Percentiles rank a stretch among this genome's conserved stretches.
Evolutionary conservation across 2,329 filamentous ascomycete genomes (phyloP).

Genomic region (Pleurostoma richardsiae): DNA sequence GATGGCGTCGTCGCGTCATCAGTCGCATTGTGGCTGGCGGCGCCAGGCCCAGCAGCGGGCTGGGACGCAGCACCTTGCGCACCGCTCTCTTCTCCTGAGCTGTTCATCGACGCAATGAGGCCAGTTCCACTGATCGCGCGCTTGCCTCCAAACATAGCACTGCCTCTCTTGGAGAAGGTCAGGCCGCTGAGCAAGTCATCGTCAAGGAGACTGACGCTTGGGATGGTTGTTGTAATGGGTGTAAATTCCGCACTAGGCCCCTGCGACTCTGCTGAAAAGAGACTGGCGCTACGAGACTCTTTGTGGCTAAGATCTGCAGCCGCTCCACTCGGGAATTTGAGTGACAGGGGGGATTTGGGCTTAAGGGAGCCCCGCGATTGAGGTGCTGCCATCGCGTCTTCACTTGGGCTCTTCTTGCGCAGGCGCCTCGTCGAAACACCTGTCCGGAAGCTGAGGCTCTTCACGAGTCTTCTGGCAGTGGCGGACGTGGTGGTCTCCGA

Average conservation of each 20-base stretch:
- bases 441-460: slow-evolving; percentile 6
- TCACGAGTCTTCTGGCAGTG: slow-evolving; percentile 6
- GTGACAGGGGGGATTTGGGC: background rate
- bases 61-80: slow-evolving; percentile 4
- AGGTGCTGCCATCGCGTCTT: slow-evolving; percentile 27
- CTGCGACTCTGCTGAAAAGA: background rate
- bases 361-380: background rate
- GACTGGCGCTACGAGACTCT: no score
- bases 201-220: slow-evolving; percentile 50
- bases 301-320: no score
- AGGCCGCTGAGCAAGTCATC: slow-evolving; percentile 52
- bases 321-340: background rate
- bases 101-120: slow-evolving; percentile 6
- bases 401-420: slow-evolving; percentile 16
- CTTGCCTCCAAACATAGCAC: slow-evolving; percentile 54
- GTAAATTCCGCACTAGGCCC: slow-evolving; percentile 30
- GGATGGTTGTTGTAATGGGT: slow-evolving; percentile 52
- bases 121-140: slow-evolving; percentile 15
- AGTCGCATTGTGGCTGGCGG: slow-evolving; percentile 5
- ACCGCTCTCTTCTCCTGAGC: slow-evolving; percentile 4
- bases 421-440: slow-evolving; percentile 7
- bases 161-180: slow-evolving; percentile 59
- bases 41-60: background rate
- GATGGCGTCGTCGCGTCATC: slow-evolving; percentile 9
- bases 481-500: background rate